Conservation (phyloP, 768 basidiomycete genomes). For the Mycena metata region DNA sequence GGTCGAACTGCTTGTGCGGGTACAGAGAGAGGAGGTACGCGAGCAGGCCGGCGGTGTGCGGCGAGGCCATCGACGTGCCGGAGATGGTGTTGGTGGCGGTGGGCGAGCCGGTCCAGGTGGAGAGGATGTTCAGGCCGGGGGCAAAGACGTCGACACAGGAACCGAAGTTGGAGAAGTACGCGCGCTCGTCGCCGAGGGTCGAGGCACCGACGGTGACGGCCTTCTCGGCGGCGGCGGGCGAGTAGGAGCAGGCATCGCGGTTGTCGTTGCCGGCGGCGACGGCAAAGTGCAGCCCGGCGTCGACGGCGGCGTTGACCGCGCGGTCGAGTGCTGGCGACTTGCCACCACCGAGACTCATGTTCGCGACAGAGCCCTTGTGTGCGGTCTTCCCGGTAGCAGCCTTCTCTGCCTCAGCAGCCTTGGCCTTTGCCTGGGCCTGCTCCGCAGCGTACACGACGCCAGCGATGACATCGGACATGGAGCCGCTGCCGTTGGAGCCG, state of each 20-base stretch:
- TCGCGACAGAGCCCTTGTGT: slow-evolving; percentile 96
- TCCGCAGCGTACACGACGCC: slow-evolving; percentile 88
- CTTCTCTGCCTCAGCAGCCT: slow-evolving; percentile 74
- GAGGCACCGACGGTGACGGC: slow-evolving; percentile 97
- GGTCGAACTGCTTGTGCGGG: slow-evolving; percentile 75
- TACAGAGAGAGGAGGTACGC: slow-evolving; percentile 95
- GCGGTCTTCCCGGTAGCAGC: slow-evolving; percentile 80
- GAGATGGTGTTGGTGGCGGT: slow-evolving; percentile 81
- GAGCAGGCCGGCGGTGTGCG: slow-evolving; percentile 89
- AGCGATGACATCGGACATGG: slow-evolving; percentile 93
- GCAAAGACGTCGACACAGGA: slow-evolving; percentile 93
- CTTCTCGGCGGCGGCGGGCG: slow-evolving; percentile 89
- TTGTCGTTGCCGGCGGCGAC: slow-evolving; percentile 94
- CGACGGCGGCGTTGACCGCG: slow-evolving; percentile 88
- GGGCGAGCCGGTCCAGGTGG: slow-evolving; percentile 81
- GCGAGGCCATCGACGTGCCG: slow-evolving; percentile 96
- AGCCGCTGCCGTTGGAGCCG: slow-evolving; percentile 93
- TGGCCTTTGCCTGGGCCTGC: slow-evolving; percentile 65
- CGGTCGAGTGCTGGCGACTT: slow-evolving; percentile 89
- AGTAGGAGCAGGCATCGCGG: slow-evolving; percentile 92
- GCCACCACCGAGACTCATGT: slow-evolving; percentile 98
- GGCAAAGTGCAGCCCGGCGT: slow-evolving; percentile 91
- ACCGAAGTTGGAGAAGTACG: slow-evolving; percentile 95
- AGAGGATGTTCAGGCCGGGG: slow-evolving; percentile 92
- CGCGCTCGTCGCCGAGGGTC: slow-evolving; percentile 83